Evolutionary conservation across 225 moss, liverwort and hornwort genomes (phyloP), one percentile per base, ranked within the genome.

Genomic region (Polytrichum commune): DNA sequence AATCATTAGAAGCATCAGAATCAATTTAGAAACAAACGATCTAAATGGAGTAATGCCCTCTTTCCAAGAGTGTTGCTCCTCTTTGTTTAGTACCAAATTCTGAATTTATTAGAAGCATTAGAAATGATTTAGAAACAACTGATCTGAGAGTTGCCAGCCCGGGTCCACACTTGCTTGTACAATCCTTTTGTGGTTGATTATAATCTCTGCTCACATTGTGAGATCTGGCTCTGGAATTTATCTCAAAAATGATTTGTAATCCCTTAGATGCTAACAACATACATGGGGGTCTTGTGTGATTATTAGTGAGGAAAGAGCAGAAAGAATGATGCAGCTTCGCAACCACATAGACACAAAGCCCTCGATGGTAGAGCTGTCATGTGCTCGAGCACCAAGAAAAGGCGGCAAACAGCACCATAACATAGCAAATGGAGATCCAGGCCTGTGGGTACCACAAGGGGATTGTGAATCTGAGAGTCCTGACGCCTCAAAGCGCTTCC

Each of bases 391-490:
- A 55, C 80, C 88, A 32, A 76, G 88, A 66, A 88, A 88, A 68
- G 88, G 85, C 65, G 84, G 84, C 56, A 88, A 84, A 74, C 73
- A 85, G 54, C 88, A 88, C 54, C 85, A 85, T 20, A 85, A 88
- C 66, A 71, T 80, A 54, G 58, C 80, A 27, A 80, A 77, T 66
- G 84, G 79, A 19, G 70, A 77, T 29, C 77, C 79, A 76, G 77
- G 79, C 69, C 73, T 88, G 38, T 75, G 82, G 84, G 75, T 84
- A 67, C 19, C 84, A 24, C 71, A 79, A 46, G 79, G 82, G 74
- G 79, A 78, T 70, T 80, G 66, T 8, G 88, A 82, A 75, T 71
- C 69, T 53, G 88, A 82, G 66, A 73, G 61, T 28, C 73, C 80
- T 28, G 82, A 84, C 71, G 82, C 80, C 57, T 38, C 72, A 75